phyloP scores from a whole-genome alignment of 2,329 filamentous ascomycete genomes.

The Nannizziopsis arthrosporioides region DNA sequence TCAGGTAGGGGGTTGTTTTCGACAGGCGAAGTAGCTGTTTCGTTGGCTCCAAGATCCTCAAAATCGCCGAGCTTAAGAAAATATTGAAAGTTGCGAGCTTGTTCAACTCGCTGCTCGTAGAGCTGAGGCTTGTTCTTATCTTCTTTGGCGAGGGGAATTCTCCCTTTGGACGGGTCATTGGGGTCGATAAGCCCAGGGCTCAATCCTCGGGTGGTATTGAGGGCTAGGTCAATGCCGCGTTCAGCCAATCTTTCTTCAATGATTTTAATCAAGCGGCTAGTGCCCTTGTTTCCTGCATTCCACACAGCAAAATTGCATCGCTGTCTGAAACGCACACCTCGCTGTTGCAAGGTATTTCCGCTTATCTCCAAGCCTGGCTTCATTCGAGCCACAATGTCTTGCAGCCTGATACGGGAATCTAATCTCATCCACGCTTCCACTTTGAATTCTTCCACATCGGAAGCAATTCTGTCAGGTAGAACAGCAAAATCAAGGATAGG shows the following conservation, averaged over 20 bases:
- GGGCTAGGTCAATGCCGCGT: conserved; percentile 5
- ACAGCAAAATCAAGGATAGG: conserved; percentile 17
- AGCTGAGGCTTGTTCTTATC: background rate
- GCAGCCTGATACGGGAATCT: conserved; percentile 20
- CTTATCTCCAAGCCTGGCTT: conserved; percentile 14
- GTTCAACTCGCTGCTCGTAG: background rate
- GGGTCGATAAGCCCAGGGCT: conserved; percentile 16
- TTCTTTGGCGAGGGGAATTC: conserved; percentile 10
- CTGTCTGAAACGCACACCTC: conserved; percentile 20
- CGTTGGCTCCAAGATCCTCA: too few relatives aligned
- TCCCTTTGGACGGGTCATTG: conserved; percentile 8
- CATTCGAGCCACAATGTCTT: conserved; percentile 24
- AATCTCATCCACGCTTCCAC: conserved; percentile 26
- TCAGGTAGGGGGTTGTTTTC: too few relatives aligned
- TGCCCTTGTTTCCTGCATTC: conserved; percentile 20
- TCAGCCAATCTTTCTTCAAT: conserved; percentile 5
- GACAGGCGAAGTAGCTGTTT: too few relatives aligned
- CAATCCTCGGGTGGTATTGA: conserved; percentile 17
- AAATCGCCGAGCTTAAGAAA: too few relatives aligned
- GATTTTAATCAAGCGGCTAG: conserved; percentile 11
- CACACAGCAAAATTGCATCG: conserved; percentile 21
- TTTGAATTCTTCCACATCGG: conserved; percentile 23
- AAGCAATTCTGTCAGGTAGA: conserved; percentile 23
- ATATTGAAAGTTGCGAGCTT: background rate
- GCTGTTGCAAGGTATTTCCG: conserved; percentile 22